Evolutionary conservation across 257 asterid species (phyloP).

Genomic region (Schizonepeta tenuifolia): DNA sequence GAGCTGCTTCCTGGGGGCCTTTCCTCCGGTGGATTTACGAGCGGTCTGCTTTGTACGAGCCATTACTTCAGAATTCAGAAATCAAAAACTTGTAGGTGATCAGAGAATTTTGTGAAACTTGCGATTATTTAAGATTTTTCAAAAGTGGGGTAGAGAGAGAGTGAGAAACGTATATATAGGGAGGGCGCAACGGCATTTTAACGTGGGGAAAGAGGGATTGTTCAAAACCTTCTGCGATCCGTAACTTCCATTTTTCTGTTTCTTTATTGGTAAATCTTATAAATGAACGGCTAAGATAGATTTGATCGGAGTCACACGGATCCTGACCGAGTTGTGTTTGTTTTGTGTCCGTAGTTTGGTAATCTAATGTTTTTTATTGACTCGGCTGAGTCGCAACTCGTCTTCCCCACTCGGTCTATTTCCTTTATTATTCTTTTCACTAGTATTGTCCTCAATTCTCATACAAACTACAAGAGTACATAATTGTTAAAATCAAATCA

Average conservation of each 20-base stretch:
- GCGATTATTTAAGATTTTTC: background rate
- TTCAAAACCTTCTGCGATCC: slow-evolving; percentile 37
- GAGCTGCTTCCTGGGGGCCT: slow-evolving; percentile 74
- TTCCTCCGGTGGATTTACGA: slow-evolving; percentile 72
- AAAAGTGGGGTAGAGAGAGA: background rate
- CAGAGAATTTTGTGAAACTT: background rate
- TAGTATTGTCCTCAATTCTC: background rate
- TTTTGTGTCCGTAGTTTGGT: slow-evolving; percentile 36
- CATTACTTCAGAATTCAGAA: slow-evolving; percentile 38
- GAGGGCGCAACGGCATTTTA: slow-evolving; percentile 32
- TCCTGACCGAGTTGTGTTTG: slow-evolving; percentile 54
- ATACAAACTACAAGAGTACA: too few relatives aligned
- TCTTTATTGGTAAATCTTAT: slow-evolving; percentile 27
- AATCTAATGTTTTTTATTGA: slow-evolving; percentile 7
- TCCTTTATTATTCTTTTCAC: background rate
- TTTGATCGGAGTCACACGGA: slow-evolving; percentile 35
- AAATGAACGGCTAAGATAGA: slow-evolving; percentile 30
- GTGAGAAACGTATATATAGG: slow-evolving; percentile 13
- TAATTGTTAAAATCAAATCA: too few relatives aligned
- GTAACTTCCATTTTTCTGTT: background rate
- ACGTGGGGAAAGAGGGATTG: background rate
- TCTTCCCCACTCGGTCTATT: background rate
- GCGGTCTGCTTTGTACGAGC: slow-evolving; percentile 88
- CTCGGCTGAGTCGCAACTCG: slow-evolving; percentile 34
- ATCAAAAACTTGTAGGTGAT: background rate